Percentiles rank a stretch among this genome's conserved stretches.
Conservation (phyloP, 495 filamentous ascomycete genomes). For the Aspergillus haitiensis region DNA sequence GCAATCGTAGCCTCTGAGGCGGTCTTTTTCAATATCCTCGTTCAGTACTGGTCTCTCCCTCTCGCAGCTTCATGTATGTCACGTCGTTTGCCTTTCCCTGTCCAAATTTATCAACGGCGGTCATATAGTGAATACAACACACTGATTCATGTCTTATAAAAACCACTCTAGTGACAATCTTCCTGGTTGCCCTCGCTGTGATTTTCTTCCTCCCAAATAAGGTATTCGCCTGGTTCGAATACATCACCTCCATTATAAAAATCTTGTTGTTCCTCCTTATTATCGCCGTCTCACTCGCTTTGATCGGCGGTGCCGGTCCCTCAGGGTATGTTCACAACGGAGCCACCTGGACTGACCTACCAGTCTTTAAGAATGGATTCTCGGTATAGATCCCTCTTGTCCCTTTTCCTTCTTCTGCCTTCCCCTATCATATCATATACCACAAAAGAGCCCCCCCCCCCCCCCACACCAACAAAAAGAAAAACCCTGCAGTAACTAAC, state of each 20-base stretch:
- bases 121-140: neutral
- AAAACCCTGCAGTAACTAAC: too few species aligned
- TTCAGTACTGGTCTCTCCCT: too few species aligned
- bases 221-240: conserved; percentile 36
- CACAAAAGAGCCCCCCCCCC: neutral
- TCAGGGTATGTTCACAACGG: conserved; percentile 29
- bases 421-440: conserved; percentile 8
- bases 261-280: conserved; percentile 34
- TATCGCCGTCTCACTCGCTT: conserved; percentile 27
- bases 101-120: neutral
- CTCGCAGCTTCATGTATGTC: too few species aligned
- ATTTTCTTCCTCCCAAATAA: conserved; percentile 31
- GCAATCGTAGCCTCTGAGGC: too few species aligned
- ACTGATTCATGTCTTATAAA: too few species aligned
- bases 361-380: conserved; percentile 33
- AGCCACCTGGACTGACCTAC: conserved; percentile 27
- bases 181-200: conserved; percentile 23
- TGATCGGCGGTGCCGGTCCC: conserved; percentile 34
- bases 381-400: conserved; percentile 27
- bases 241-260: conserved; percentile 32
- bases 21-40: too few species aligned
- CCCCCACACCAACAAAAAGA: too few species aligned
- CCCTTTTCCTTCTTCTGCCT: conserved; percentile 25
- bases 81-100: too few species aligned
- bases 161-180: conserved; percentile 25